Base-by-base conservation (phyloP, 768 basidiomycete species). In the Serendipita sp. region DNA sequence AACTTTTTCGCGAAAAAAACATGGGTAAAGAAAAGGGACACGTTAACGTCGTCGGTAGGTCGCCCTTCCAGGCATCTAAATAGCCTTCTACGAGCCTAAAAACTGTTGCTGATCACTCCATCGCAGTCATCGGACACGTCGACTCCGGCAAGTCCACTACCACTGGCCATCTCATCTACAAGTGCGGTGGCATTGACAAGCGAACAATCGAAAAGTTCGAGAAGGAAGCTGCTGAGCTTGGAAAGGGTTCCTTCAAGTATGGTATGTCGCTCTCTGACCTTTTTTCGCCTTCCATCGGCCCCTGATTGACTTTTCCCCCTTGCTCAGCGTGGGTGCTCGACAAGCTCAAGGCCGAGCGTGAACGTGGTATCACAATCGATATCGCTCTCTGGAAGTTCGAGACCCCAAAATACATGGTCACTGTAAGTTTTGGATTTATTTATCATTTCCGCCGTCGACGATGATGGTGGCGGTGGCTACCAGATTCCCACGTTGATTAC, bases 151-250 rank as follows among this genome's bases (percentile, higher is more conserved):
- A 98, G 82, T 98, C 95, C 66, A 99, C 96, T 80, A 99, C 96
- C 74, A 99, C 96, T 71, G 96, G 96, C 71, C 96, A 99, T 82
- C 84, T 99, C 82, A 98, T 98, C 86, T 98, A 97, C 91, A 96
- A 99, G 87, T 99, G 96, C 78, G 96, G 96, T 86, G 96, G 96
- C 89, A 99, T 99, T 82, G 96, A 99, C 78, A 99, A 98, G 85
- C 92, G 92, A 86, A 93, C 92, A 76, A 94, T 95, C 70, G 92
- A 94, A 80, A 96, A 97, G 83, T 98, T 97, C 83, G 96, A 99
- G 85, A 99, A 99, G 87, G 96, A 99, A 81, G 96, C 96, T 72
- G 92, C 92, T 81, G 96, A 99, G 77, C 90, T 99, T 75, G 96
- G 96, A 76, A 99, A 99, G 83, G 92, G 94, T 77, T 92, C 91